phyloP scores from a whole-genome alignment of 208 protist species.

The Trichomonas gallinae region DNA sequence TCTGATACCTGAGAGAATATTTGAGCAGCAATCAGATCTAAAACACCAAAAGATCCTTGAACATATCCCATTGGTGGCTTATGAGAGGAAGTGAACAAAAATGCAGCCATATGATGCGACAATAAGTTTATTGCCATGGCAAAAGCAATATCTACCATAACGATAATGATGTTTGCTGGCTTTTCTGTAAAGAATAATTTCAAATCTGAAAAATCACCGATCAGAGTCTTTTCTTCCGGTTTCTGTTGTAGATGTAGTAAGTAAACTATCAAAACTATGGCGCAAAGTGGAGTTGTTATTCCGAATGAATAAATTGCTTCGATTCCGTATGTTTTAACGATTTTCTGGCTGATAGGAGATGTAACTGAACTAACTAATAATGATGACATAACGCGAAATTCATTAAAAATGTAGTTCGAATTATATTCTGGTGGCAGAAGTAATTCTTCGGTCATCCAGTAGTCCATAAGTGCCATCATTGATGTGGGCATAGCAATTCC shows the following conservation, averaged over 20 bases:
- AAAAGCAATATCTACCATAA: not conserved
- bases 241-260: not conserved
- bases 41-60: not conserved
- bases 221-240: not conserved
- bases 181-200: not conserved
- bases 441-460: not conserved
- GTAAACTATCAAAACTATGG: not conserved
- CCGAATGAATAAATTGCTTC: not conserved
- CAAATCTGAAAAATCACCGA: not conserved
- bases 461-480: not conserved
- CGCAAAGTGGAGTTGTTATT: not conserved
- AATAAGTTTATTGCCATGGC: not conserved
- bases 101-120: not conserved
- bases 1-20: not conserved
- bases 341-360: not conserved
- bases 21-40: not conserved
- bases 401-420: not conserved
- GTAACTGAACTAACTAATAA: not conserved
- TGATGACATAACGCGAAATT: not conserved
- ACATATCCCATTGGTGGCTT: not conserved
- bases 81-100: not conserved
- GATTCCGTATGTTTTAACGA: not conserved
- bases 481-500: not conserved
- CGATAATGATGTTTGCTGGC: not conserved
- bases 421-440: not conserved